Conservation (phyloP, 345 rosid genomes). For the Eucalyptus dawsonii region DNA sequence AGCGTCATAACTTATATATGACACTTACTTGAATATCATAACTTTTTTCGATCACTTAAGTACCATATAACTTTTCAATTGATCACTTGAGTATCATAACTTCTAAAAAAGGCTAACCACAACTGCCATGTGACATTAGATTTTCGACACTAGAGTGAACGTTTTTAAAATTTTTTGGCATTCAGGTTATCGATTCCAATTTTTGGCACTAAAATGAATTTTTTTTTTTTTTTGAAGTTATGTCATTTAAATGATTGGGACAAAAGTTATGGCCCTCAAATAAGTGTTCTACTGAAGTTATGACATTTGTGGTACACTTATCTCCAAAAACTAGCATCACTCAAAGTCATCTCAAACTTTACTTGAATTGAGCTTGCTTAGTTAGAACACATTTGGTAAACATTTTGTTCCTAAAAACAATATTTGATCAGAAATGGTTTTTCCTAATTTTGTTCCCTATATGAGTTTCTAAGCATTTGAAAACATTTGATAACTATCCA, state of each 20-base stretch:
- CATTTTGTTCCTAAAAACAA: too few species aligned
- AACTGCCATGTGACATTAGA: not conserved
- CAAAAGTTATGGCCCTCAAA: not conserved
- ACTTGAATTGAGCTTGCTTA: not conserved
- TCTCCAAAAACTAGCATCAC: not conserved
- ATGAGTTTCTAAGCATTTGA: too few species aligned
- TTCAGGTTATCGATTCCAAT: too few species aligned
- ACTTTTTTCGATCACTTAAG: not conserved
- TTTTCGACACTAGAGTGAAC: not conserved
- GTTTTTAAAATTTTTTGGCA: fast-evolving
- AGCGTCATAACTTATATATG: not conserved
- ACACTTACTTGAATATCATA: not conserved
- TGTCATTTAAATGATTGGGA: not conserved
- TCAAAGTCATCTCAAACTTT: not conserved
- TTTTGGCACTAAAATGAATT: too few species aligned
- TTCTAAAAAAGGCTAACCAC: too few species aligned
- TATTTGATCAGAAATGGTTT: fast-evolving
- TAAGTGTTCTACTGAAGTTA: too few species aligned
- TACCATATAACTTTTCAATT: too few species aligned
- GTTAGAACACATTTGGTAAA: fast-evolving
- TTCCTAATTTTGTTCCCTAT: too few species aligned
- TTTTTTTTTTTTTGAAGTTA: too few species aligned
- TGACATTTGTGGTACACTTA: not conserved
- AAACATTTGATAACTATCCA: too few species aligned
- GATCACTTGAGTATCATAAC: too few species aligned